Conservation (phyloP, 306 rosid species). For the Cajanus cajan region DNA sequence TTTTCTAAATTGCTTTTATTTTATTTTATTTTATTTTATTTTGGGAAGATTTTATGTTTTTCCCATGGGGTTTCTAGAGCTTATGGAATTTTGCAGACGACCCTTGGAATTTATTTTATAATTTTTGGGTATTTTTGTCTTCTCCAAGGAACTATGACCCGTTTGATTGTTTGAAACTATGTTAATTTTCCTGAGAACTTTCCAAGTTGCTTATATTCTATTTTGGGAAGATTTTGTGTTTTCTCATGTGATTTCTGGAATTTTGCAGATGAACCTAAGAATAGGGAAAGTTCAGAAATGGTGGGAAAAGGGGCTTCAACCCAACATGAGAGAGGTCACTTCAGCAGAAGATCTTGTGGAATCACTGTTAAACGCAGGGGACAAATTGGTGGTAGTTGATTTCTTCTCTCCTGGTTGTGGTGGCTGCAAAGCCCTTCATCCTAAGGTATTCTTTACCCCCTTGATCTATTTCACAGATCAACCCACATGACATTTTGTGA, state of each 20-base stretch:
- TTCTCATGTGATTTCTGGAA: conserved; percentile 7
- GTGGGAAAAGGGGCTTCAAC: conserved; percentile 89
- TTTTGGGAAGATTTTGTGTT: not conserved
- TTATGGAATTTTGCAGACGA: not conserved
- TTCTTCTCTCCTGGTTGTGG: conserved; percentile 97
- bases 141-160: not conserved
- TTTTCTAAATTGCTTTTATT: no score
- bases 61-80: not conserved
- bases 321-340: conserved; percentile 73
- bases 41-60: not conserved
- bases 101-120: not conserved
- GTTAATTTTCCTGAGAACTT: not conserved
- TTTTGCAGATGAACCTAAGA: conserved; percentile 44
- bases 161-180: not conserved
- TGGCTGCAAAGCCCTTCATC: conserved; percentile 95
- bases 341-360: conserved; percentile 82
- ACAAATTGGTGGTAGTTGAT: conserved; percentile 73
- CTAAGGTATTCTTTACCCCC: conserved; percentile 54
- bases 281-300: conserved; percentile 72
- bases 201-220: not conserved
- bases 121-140: no score
- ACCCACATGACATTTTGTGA: not conserved
- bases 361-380: conserved; percentile 69
- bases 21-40: not conserved
- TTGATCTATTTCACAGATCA: not conserved